Conservation (phyloP, 345 rosid species). For the Gossypium mustelinum region DNA sequence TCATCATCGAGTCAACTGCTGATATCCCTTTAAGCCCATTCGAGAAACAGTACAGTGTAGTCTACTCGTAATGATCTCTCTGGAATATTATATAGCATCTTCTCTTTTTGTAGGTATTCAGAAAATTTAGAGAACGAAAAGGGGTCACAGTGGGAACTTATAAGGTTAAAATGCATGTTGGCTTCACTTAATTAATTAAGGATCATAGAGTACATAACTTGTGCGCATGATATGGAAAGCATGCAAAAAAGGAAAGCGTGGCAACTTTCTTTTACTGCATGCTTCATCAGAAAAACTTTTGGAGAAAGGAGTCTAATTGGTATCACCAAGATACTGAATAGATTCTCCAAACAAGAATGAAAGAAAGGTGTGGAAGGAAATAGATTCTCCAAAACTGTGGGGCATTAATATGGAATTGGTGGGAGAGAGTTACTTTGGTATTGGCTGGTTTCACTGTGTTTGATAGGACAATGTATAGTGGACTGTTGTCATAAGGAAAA, state of each 20-base stretch:
- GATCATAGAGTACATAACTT: not conserved
- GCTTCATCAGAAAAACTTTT: not conserved
- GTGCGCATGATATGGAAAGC: constrained; percentile 8
- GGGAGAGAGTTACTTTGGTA: not conserved
- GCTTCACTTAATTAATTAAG: not conserved
- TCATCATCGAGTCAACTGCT: not conserved
- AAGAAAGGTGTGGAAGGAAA: constrained; percentile 5
- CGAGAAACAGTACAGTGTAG: not conserved
- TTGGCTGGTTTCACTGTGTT: not conserved
- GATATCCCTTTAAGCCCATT: not conserved
- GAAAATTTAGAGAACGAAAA: not conserved
- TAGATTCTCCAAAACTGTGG: constrained; percentile 16
- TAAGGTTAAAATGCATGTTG: not conserved
- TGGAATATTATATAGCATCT: not conserved
- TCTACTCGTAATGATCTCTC: not conserved
- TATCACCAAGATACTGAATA: constrained; percentile 7
- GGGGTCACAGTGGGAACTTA: not conserved
- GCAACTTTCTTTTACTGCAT: not conserved
- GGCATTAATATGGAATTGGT: not conserved
- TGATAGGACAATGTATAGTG: constrained; percentile 1
- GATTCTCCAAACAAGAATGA: not conserved
- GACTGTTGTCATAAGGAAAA: not conserved
- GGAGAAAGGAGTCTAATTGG: constrained; percentile 9
- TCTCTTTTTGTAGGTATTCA: not conserved
- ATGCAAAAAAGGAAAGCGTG: not conserved